Conservation (phyloP, 306 rosid genomes). For the Dalbergia cultrata region DNA sequence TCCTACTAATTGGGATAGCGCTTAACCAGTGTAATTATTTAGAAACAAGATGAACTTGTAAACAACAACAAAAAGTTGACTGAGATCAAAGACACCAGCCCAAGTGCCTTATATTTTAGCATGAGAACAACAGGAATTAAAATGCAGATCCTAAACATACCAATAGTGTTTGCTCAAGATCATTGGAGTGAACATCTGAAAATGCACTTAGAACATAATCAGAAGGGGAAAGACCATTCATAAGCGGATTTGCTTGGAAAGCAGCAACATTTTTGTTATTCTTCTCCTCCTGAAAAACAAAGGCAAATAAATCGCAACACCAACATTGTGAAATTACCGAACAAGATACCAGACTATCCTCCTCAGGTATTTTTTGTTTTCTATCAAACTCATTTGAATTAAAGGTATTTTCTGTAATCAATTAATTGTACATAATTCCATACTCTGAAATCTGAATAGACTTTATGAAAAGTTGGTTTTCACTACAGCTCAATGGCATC, state of each 20-base stretch:
- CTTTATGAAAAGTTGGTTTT: constrained; percentile 17
- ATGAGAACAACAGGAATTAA: constrained; percentile 33
- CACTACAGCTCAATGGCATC: constrained; percentile 9
- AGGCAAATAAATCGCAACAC: constrained; percentile 39
- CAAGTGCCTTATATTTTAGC: constrained; percentile 20
- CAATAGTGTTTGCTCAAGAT: constrained; percentile 89
- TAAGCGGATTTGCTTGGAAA: constrained; percentile 71
- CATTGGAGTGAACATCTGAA: constrained; percentile 82
- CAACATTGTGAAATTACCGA: constrained; percentile 16
- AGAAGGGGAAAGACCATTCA: constrained; percentile 84
- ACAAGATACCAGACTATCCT: constrained; percentile 6
- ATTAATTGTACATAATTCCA: constrained; percentile 1
- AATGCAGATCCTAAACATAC: constrained; percentile 55
- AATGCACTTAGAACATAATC: constrained; percentile 82
- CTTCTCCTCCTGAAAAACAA: constrained; percentile 75
- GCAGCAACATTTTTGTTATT: constrained; percentile 50
- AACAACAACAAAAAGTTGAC: background rate
- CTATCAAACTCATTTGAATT: constrained; percentile 10
- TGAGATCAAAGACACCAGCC: background rate
- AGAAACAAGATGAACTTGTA: constrained; percentile 9
- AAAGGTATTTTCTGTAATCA: background rate
- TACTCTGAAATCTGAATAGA: background rate
- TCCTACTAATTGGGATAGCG: background rate
- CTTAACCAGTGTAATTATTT: constrained; percentile 2
- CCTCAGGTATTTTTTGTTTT: background rate